phyloP scores from a whole-genome alignment of 2,329 filamentous ascomycete genomes.

The Shiraia bambusicola region DNA sequence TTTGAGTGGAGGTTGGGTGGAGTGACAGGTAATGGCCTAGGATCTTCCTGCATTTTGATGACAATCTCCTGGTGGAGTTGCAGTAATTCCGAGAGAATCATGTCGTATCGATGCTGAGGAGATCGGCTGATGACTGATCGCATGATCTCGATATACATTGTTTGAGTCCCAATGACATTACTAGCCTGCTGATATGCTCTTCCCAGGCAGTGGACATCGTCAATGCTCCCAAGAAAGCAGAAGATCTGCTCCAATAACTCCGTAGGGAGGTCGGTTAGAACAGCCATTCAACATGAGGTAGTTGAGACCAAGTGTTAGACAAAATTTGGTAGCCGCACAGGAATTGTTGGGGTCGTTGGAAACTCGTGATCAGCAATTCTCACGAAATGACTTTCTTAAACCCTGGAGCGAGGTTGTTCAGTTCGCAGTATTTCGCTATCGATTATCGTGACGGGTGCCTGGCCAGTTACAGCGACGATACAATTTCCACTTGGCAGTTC shows the following conservation, averaged over 20 bases:
- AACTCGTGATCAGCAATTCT: no score
- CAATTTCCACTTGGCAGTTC: no score
- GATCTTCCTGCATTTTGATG: slow-evolving; percentile 9
- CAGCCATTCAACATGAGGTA: slow-evolving; percentile 6
- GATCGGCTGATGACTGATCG: slow-evolving; percentile 19
- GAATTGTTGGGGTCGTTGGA: no score
- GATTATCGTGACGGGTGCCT: no score
- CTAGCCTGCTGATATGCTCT: slow-evolving; percentile 16
- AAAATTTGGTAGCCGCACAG: no score
- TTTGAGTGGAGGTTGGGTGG: not conserved
- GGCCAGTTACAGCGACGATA: no score
- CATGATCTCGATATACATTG: slow-evolving; percentile 27
- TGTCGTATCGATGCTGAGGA: slow-evolving; percentile 23
- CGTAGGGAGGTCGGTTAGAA: slow-evolving; percentile 15
- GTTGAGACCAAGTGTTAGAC: no score
- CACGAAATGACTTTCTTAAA: no score
- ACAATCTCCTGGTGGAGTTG: slow-evolving; percentile 21
- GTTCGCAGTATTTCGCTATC: no score
- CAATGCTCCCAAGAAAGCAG: slow-evolving; percentile 24
- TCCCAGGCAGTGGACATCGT: slow-evolving; percentile 28
- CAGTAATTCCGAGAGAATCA: slow-evolving; percentile 23
- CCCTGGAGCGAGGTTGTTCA: no score
- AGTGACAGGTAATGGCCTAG: slow-evolving; percentile 6
- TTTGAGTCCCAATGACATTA: slow-evolving; percentile 11
- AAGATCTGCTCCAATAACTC: slow-evolving; percentile 24